These are phyloP conservation scores for Taxillus chinensis DNA, from an alignment of 164 flowering plant genomes.

Conservation along the genomic window DNA sequence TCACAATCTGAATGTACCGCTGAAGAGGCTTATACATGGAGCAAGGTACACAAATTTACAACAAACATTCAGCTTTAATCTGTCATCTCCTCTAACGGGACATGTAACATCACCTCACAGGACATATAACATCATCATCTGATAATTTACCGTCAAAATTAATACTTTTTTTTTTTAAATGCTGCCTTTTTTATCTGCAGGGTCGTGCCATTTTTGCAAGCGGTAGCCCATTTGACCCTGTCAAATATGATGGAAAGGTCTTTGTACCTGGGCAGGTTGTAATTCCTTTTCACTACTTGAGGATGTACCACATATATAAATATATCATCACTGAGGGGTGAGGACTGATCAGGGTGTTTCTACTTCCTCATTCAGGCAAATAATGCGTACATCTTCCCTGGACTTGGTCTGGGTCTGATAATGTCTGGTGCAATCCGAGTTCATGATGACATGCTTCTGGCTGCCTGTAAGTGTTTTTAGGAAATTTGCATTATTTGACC, in stretches of 20 bases:
- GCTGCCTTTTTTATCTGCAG: slow-evolving; percentile 1
- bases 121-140: too few species aligned
- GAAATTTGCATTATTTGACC: too few species aligned
- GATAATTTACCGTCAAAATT: too few species aligned
- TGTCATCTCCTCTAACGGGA: neutral
- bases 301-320: neutral
- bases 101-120: too few species aligned
- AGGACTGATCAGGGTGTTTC: neutral
- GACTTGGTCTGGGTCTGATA: slow-evolving; percentile 28
- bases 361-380: slow-evolving; percentile 13
- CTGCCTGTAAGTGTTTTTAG: slow-evolving; percentile 23
- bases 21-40: slow-evolving; percentile 2
- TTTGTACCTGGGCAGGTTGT: slow-evolving; percentile 18
- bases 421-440: slow-evolving; percentile 32
- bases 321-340: neutral
- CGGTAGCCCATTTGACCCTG: slow-evolving; percentile 21
- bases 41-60: neutral
- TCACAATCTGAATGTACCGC: slow-evolving; percentile 1
- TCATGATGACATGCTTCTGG: slow-evolving; percentile 29
- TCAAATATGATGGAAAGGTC: slow-evolving; percentile 16
- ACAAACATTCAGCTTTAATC: neutral
- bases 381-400: slow-evolving; percentile 23
- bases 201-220: slow-evolving; percentile 21
- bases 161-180: too few species aligned
- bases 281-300: neutral